Evolutionary conservation across 2,329 filamentous ascomycete species (phyloP).

Genomic region (Cercospora janseana): DNA sequence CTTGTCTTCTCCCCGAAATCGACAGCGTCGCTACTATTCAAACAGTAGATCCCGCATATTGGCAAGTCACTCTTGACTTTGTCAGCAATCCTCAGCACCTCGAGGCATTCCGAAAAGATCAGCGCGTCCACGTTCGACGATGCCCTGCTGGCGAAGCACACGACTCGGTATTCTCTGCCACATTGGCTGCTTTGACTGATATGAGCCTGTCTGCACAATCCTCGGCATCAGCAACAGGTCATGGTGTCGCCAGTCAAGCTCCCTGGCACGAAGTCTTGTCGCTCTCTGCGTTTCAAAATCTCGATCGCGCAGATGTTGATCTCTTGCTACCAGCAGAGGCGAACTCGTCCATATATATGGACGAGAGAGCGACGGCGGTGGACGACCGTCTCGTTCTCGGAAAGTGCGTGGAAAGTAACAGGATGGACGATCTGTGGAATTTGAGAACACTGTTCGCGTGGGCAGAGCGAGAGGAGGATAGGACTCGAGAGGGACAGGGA

Average conservation of each 20-base stretch:
- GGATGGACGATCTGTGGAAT: conserved; percentile 60
- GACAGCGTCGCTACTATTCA: conserved; percentile 62
- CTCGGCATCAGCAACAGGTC: background rate
- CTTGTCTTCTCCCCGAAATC: conserved; percentile 63
- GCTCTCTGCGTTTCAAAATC: conserved; percentile 51
- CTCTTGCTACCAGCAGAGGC: conserved; percentile 41
- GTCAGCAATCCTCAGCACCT: conserved; percentile 60
- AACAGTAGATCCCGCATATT: conserved; percentile 66
- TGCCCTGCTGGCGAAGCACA: conserved; percentile 55
- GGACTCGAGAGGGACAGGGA: background rate
- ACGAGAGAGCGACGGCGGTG: conserved; percentile 60
- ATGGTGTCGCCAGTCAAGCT: conserved; percentile 1
- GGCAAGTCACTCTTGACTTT: conserved; percentile 79
- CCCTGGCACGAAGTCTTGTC: conserved; percentile 71
- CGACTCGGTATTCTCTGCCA: conserved; percentile 63
- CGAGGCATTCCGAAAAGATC: conserved; percentile 64
- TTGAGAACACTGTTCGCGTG: conserved; percentile 64
- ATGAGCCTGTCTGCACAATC: conserved; percentile 39
- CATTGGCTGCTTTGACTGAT: conserved; percentile 70
- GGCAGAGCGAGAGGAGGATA: conserved; percentile 50
- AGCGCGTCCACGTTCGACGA: conserved; percentile 71
- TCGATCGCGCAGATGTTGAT: conserved; percentile 63
- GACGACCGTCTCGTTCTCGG: conserved; percentile 69
- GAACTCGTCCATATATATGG: conserved; percentile 48
- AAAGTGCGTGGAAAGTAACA: conserved; percentile 43